Evolutionary conservation across 345 rosid species (phyloP).

Genomic region (Aquilaria yunnanensis): DNA sequence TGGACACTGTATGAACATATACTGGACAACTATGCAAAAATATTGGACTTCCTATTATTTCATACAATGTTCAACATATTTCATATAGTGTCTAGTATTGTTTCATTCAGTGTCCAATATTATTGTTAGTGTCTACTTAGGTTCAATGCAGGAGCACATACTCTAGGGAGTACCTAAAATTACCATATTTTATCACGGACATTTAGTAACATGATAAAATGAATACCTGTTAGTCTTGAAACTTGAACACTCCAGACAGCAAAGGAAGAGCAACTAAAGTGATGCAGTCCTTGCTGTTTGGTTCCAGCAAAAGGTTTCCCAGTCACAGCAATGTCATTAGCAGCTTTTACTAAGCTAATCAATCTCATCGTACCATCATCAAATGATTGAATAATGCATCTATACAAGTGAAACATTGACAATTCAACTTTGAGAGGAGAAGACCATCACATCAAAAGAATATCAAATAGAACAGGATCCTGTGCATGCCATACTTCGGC

Average conservation of each 20-base stretch:
- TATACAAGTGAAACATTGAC: conserved; percentile 23
- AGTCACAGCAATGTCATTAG: conserved; percentile 65
- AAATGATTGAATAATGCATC: conserved; percentile 60
- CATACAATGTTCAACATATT: too few relatives aligned
- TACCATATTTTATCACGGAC: too few relatives aligned
- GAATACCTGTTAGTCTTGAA: conserved; percentile 64
- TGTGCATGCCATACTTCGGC: conserved; percentile 46
- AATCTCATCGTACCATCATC: conserved; percentile 79
- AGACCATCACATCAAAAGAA: conserved; percentile 5
- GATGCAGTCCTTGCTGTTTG: conserved; percentile 71
- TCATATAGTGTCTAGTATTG: too few relatives aligned
- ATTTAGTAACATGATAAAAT: too few relatives aligned
- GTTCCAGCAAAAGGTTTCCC: conserved; percentile 51
- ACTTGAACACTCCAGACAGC: conserved; percentile 82
- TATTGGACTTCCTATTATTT: too few relatives aligned
- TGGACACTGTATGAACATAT: too few relatives aligned
- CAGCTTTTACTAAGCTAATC: conserved; percentile 70
- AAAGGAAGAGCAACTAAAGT: conserved; percentile 54
- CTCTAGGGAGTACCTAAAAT: too few relatives aligned
- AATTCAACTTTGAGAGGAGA: conserved; percentile 4
- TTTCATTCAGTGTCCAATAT: too few relatives aligned
- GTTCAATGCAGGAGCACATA: too few relatives aligned
- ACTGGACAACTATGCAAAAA: too few relatives aligned
- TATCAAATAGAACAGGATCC: background rate
- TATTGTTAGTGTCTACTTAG: too few relatives aligned